A percentile compares a stretch with the other conserved stretches of the same genome.
These are phyloP conservation scores for Coniochaeta sp. DNA, from an alignment of 2,329 filamentous ascomycete genomes.

Conservation along the genomic window DNA sequence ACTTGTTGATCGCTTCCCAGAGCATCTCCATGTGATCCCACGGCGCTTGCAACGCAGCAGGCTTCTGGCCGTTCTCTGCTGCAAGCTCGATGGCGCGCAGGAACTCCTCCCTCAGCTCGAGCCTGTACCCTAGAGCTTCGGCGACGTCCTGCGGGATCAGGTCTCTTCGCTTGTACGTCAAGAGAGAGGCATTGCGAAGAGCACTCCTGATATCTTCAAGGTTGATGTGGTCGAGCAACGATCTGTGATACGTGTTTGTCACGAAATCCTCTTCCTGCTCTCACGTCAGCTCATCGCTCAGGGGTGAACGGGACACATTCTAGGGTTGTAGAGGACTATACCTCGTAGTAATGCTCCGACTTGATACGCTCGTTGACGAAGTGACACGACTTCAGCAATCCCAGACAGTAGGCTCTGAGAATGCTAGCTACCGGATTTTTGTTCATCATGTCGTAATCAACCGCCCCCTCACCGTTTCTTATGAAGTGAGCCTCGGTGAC, in stretches of 20 bases:
- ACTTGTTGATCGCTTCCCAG: constrained; percentile 50
- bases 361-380: constrained; percentile 71
- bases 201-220: constrained; percentile 45
- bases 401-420: constrained; percentile 79
- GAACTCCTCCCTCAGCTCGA: constrained; percentile 60
- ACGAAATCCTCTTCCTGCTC: constrained; percentile 89
- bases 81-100: constrained; percentile 46
- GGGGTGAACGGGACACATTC: neutral
- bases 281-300: neutral
- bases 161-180: constrained; percentile 53
- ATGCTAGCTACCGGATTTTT: constrained; percentile 50
- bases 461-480: constrained; percentile 20
- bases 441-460: constrained; percentile 23
- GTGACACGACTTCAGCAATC: constrained; percentile 74
- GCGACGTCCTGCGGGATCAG: constrained; percentile 54
- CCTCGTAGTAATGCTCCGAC: constrained; percentile 86
- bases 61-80: constrained; percentile 34
- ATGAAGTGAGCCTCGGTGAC: constrained; percentile 61
- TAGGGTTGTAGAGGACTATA: too few relatives aligned
- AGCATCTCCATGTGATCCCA: constrained; percentile 44
- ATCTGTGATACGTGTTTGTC: constrained; percentile 80
- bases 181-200: constrained; percentile 44
- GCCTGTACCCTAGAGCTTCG: constrained; percentile 54
- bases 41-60: constrained; percentile 38
- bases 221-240: constrained; percentile 60